Evolutionary conservation across 2,329 filamentous ascomycete species (phyloP), one percentile per base, ranked within the genome.

Genomic region (Beauveria brongniartii): DNA sequence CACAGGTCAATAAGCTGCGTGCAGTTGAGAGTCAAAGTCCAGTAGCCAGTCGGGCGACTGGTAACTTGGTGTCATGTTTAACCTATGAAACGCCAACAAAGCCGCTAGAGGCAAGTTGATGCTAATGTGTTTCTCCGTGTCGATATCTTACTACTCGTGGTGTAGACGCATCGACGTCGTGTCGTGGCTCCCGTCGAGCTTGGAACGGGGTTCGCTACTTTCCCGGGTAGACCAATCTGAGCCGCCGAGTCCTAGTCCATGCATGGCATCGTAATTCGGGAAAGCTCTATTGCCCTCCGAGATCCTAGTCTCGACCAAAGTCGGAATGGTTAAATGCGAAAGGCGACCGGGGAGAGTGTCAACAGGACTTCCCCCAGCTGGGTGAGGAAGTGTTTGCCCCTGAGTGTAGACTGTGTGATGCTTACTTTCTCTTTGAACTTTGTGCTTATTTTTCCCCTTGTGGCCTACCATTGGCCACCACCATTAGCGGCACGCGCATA

Each of bases 281-380:
- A 22, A 41, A 22, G 18, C 30, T 30, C 20, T 18, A 50, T 26
- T 26, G 44, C 44, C 34, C 22, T 50, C 7, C 55, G 46, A 40
- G 55, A 58, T 58, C 22, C 46, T 58, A 50, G 44, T 28, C 28
- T 58, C 55, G 55, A 46, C 44, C 55, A 50, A 58, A 20, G 40
- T 22, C 55, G 55, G 55, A 41, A 43, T 34, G 30, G 1, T 34
- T 34, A 12, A n/a, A 24, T 18, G 22, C 20, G 34, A 22, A 34
- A 34, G 55, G 34, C 18, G 46, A 50, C 44, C 16, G 43, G 6
- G 30, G 4, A 26, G 55, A 12, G 14, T 16, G 30, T 30, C 12
- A 46, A 51, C 46, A 9, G 34, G 22, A 9, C 28, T 41, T 56
- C 46, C 46, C 46, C 43, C 55, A 51, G 30, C 44, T 28, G 55